Evolutionary conservation across 768 basidiomycete genomes (phyloP).

Genomic region (Leccinum longicurvipes): DNA sequence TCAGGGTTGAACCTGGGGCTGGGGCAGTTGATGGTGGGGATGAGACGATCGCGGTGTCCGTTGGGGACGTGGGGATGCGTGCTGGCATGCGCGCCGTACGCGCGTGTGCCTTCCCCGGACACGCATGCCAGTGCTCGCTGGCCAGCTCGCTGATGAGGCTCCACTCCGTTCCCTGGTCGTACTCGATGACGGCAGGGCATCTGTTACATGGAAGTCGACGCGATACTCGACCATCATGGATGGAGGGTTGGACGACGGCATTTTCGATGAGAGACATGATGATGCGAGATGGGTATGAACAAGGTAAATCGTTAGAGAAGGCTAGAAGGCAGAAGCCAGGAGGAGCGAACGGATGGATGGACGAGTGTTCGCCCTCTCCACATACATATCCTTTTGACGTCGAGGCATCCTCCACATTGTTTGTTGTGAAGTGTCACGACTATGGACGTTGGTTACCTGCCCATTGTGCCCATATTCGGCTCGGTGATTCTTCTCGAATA

Average conservation of each 20-base stretch:
- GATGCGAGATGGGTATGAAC: slow-evolving; percentile 4
- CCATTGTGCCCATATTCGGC: slow-evolving; percentile 23
- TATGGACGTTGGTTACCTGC: slow-evolving; percentile 17
- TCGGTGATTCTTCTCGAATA: slow-evolving; percentile 17
- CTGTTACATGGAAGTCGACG: slow-evolving; percentile 25
- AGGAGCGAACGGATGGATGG: background rate
- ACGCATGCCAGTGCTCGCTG: slow-evolving; percentile 27
- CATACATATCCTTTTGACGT: slow-evolving; percentile 22
- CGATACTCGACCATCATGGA: slow-evolving; percentile 12
- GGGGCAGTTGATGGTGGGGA: background rate
- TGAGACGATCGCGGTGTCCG: slow-evolving; percentile 8
- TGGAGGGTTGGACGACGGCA: slow-evolving; percentile 3
- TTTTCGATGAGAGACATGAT: slow-evolving; percentile 20
- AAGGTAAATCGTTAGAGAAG: slow-evolving; percentile 9
- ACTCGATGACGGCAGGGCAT: slow-evolving; percentile 25
- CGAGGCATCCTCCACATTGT: slow-evolving; percentile 23
- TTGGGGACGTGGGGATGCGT: slow-evolving; percentile 10
- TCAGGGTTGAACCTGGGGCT: background rate
- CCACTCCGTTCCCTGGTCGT: slow-evolving; percentile 27
- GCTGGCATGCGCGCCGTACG: slow-evolving; percentile 6
- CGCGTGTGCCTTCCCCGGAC: slow-evolving; percentile 21
- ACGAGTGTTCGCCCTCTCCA: background rate
- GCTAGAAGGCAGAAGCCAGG: background rate
- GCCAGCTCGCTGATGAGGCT: slow-evolving; percentile 24
- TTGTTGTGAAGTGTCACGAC: slow-evolving; percentile 29